Evolutionary conservation across 2,329 filamentous ascomycete genomes (phyloP).

Genomic region (Clonostachys sp.): DNA sequence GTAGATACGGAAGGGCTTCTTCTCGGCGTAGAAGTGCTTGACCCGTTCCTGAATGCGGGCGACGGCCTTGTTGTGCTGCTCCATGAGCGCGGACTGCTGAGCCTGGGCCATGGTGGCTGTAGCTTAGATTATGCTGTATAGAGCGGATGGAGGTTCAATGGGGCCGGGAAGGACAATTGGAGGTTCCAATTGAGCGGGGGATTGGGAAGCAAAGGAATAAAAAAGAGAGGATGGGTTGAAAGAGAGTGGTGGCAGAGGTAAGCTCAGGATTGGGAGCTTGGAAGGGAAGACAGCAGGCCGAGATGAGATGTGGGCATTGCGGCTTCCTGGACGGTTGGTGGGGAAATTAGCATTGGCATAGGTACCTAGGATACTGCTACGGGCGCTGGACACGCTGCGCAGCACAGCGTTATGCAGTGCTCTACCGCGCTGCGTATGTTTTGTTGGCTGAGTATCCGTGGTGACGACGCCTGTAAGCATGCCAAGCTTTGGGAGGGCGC

Average conservation of each 20-base stretch:
- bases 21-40: slow-evolving; percentile 17
- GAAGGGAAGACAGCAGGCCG: too few species aligned
- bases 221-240: not conserved
- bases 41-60: slow-evolving; percentile 16
- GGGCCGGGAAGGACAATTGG: not conserved
- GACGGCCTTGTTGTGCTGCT: slow-evolving; percentile 17
- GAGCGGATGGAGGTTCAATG: not conserved
- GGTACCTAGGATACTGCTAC: too few species aligned
- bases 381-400: too few species aligned
- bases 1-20: slow-evolving; percentile 50
- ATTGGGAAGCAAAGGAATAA: not conserved
- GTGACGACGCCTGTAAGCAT: too few species aligned
- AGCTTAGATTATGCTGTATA: too few species aligned
- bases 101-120: not conserved
- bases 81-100: slow-evolving; percentile 10
- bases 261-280: not conserved
- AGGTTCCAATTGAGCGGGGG: not conserved
- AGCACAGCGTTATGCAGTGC: too few species aligned
- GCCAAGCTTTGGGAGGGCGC: too few species aligned
- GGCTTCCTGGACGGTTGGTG: too few species aligned
- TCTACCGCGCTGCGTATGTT: too few species aligned
- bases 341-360: too few species aligned
- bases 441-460: too few species aligned
- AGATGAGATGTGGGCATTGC: too few species aligned
- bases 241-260: not conserved